Evolutionary conservation across 2,329 filamentous ascomycete genomes (phyloP), one percentile per base, ranked within the genome.

Genomic region (Cladosporium sp.): DNA sequence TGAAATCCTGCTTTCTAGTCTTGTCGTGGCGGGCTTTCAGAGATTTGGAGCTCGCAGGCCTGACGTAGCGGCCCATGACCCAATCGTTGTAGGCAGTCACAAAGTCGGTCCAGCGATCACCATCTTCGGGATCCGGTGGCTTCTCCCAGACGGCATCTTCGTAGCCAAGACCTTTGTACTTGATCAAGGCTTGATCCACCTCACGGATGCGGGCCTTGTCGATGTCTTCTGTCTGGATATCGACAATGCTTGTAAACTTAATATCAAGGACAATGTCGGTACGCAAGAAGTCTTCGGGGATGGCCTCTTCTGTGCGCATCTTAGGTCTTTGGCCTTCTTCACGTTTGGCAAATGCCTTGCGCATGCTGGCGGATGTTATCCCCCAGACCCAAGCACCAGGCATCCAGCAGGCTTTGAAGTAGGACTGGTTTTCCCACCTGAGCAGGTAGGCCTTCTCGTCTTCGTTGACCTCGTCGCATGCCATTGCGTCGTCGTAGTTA

Each of bases 121-220:
- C 86, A 65, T 91, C 86, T 33, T 86, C 83, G 2, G 81, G 80
- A 2, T 82, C 79, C 0, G 94, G 94, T 0, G 93, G 92, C 2
- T 85, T 83, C 71, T 97, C 93, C 94, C 94, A 97, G 0, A 96
- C 93, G 0, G 88, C 86, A 66, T 97, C 93, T 68, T 97, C 92
- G 73, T 99, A 98, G 5, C 89, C 85, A 8, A 99, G 85, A 14
- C 95, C 95, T 77, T 96, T 92, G 77, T 93, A 98, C 76, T 99
- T 99, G 79, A 96, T 91, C 59, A 89, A 85, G 0, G 92, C 89
- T 71, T 88, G 85, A 59, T 87, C 84, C 26, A 99, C 87, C 70
- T 92, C 86, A 37, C 86, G 84, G 49, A 94, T 88, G 5, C 90
- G 87, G 44, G 85, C 85, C 67, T 92, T 82, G 72, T 95, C 92